phyloP scores from a whole-genome alignment of 805 yeast species.

The baker's yeast (Saccharomyces cerevisiae) region DNA sequence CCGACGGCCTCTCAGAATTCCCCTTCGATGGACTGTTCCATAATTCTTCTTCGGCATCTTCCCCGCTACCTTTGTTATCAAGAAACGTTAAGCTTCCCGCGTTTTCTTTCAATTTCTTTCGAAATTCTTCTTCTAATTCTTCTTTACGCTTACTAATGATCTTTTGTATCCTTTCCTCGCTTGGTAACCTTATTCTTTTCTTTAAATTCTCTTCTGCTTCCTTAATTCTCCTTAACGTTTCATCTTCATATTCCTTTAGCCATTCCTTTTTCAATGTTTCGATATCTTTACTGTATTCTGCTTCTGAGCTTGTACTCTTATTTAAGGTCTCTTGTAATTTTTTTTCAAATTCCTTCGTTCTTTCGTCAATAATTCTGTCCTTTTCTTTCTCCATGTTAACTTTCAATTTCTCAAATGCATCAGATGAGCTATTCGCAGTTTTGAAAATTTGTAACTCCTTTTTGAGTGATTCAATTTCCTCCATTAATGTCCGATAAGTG shows the following conservation, averaged over 20 bases:
- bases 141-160: slow-evolving; percentile 37
- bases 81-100: slow-evolving; percentile 6
- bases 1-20: neutral
- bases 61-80: slow-evolving; percentile 3
- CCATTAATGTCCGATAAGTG: slow-evolving; percentile 6
- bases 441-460: slow-evolving; percentile 16
- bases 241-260: slow-evolving; percentile 31
- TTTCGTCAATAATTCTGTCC: slow-evolving; percentile 11
- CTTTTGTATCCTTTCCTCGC: slow-evolving; percentile 51
- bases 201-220: slow-evolving; percentile 39
- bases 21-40: neutral
- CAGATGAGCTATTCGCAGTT: slow-evolving; percentile 14
- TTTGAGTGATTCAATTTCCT: slow-evolving; percentile 17
- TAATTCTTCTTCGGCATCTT: slow-evolving; percentile 15
- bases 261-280: slow-evolving; percentile 27
- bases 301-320: slow-evolving; percentile 6
- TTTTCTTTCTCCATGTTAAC: slow-evolving; percentile 23
- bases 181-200: slow-evolving; percentile 40
- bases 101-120: slow-evolving; percentile 12
- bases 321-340: slow-evolving; percentile 19
- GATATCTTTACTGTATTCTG: slow-evolving; percentile 14
- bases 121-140: slow-evolving; percentile 20
- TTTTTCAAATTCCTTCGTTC: slow-evolving; percentile 16
- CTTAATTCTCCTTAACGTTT: slow-evolving; percentile 26
- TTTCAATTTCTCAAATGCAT: slow-evolving; percentile 28